Evolutionary conservation across 129 eudicot species (phyloP).

Genomic region (Ambrosia artemisiifolia): DNA sequence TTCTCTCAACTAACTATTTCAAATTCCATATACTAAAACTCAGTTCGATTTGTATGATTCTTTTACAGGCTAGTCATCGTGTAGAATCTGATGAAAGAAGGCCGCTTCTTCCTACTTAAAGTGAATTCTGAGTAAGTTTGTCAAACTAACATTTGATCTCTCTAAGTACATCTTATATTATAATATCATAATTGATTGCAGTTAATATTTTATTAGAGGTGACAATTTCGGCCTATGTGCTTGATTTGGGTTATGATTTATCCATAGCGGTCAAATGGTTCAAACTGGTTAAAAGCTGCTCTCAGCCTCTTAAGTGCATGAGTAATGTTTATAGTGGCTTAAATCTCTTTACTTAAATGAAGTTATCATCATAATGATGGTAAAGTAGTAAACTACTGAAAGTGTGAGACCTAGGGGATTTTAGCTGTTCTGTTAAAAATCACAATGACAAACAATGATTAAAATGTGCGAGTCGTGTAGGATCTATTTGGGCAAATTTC

Average conservation of each 20-base stretch:
- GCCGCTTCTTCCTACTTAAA: slow-evolving; percentile 86
- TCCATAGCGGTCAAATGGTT: not conserved
- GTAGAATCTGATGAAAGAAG: slow-evolving; percentile 86
- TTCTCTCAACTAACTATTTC: not conserved
- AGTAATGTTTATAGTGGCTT: not conserved
- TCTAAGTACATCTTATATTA: not conserved
- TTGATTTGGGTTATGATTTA: not conserved
- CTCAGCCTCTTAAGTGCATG: not conserved
- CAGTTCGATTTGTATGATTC: not conserved
- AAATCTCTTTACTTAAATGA: not conserved
- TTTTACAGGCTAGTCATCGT: slow-evolving; percentile 80
- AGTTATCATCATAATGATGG: not conserved
- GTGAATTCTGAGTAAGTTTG: slow-evolving; percentile 31
- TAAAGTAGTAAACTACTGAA: not conserved
- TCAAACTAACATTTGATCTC: not conserved
- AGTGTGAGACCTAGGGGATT: not conserved
- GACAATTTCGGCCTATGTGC: not conserved
- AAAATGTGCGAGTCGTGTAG: not conserved
- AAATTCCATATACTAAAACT: slow-evolving; percentile 5
- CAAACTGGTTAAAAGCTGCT: not conserved
- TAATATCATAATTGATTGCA: not conserved
- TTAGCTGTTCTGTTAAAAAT: not conserved
- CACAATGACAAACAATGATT: not conserved
- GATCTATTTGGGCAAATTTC: not conserved
- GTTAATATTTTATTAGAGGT: not conserved